phyloP scores from a whole-genome alignment of 2,329 filamentous ascomycete species.

The Exophiala sideris region DNA sequence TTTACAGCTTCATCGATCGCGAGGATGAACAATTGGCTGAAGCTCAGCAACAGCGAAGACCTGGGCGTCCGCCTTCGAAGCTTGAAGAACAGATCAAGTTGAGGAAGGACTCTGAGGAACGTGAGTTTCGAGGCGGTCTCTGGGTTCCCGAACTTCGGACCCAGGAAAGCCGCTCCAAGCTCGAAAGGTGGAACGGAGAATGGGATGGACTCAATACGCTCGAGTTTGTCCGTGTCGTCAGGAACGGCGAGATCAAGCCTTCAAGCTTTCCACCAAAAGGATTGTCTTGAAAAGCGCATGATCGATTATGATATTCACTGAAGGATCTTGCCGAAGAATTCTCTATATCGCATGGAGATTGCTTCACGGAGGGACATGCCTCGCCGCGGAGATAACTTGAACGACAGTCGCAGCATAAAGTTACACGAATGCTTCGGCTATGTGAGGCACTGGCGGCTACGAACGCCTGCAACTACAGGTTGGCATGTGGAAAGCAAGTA shows the following conservation, averaged over 20 bases:
- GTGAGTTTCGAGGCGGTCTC: conserved; percentile 80
- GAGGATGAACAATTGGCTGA: conserved; percentile 38
- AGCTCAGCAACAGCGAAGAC: conserved; percentile 65
- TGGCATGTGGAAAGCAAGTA: too few relatives aligned
- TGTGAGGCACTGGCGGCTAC: too few relatives aligned
- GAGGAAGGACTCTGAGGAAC: conserved; percentile 66
- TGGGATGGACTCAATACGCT: conserved; percentile 77
- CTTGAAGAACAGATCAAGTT: conserved; percentile 74
- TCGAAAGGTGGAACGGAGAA: conserved; percentile 75
- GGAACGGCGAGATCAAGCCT: conserved; percentile 61
- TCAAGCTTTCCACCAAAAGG: conserved; percentile 75
- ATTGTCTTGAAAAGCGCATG: conserved; percentile 37
- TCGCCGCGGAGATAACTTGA: too few relatives aligned
- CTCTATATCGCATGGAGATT: too few relatives aligned
- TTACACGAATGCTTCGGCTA: too few relatives aligned
- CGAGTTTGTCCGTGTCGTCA: conserved; percentile 71
- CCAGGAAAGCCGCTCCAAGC: conserved; percentile 59
- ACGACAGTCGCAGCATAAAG: too few relatives aligned
- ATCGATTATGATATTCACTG: too few relatives aligned
- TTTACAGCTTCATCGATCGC: conserved; percentile 37
- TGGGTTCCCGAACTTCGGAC: conserved; percentile 73
- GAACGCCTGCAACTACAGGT: too few relatives aligned
- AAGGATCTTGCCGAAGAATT: too few relatives aligned
- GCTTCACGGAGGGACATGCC: background rate
- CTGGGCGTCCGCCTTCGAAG: conserved; percentile 73